These are phyloP conservation scores for Dactylis glomerata DNA, from an alignment of 176 grass and related monocot species.

Conservation along the genomic window DNA sequence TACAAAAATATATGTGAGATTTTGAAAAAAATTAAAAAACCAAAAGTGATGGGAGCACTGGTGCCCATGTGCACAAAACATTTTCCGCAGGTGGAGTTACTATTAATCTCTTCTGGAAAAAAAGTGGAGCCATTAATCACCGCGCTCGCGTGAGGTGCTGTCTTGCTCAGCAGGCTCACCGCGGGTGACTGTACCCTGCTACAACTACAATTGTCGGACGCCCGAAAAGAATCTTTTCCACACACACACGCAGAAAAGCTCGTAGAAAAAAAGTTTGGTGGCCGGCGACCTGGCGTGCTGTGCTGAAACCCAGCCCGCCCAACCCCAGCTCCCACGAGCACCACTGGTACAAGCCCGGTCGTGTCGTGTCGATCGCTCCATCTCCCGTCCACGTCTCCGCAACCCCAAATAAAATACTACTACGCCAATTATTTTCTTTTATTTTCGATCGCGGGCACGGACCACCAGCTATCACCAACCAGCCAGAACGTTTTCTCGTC, in stretches of 20 bases:
- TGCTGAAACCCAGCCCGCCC: background rate
- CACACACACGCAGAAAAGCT: background rate
- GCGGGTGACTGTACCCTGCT: background rate
- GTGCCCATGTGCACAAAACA: too few species aligned
- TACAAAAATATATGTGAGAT: too few species aligned
- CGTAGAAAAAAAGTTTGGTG: background rate
- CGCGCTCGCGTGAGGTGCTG: background rate
- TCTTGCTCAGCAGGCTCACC: background rate
- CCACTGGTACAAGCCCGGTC: background rate
- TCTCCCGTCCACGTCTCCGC: slow-evolving; percentile 36
- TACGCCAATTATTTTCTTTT: background rate
- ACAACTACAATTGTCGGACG: background rate
- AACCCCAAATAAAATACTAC: background rate
- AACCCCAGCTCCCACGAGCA: background rate
- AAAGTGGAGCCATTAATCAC: background rate
- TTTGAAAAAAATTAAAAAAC: too few species aligned
- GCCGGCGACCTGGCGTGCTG: background rate
- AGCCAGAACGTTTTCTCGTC: background rate
- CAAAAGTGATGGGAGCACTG: too few species aligned
- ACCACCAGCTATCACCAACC: background rate
- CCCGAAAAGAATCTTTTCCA: background rate
- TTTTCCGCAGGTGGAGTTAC: too few species aligned
- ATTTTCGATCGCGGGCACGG: background rate
- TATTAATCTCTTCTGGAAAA: too few species aligned
- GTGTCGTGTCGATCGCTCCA: slow-evolving; percentile 43